Evolutionary conservation across 306 rosid genomes (phyloP), one percentile per base, ranked within the genome.

Genomic region (Adenanthera pavonina): DNA sequence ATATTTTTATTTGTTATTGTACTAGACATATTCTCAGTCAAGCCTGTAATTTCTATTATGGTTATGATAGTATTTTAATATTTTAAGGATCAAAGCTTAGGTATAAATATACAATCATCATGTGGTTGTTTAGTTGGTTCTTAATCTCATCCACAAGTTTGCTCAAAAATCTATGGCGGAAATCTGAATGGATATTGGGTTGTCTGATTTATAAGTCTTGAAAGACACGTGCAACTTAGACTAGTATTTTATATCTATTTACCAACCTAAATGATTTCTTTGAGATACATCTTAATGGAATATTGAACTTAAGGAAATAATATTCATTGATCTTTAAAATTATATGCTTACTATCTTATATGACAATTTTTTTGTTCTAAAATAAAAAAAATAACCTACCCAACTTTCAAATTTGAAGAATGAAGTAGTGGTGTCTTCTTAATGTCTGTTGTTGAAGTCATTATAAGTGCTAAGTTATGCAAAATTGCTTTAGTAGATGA

Each of bases 161-260:
- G 0, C 60, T 71, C 35, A 56, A 33, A 20, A 51, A 74, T 65
- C 49, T 74, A 25, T 25, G 30, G 30, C 30, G 30, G 30, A 25
- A 25, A 25, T 25, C 30, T 25, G 30, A 25, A 25, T 59, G 16
- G 54, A 52, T n/a, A 67, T 73, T 66, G 17, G 61, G 74, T 59
- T 70, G 75, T 72, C 74, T 85, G 76, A 53, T 38, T 54, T 40
- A 51, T 3, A 36, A 60, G 71, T 40, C 65, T 72, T 44, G 6
- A 11, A 15, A 17, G 52, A 15, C 19, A 41, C 8, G 3, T 41
- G 46, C 46, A 41, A 41, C 46, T 41, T 4, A 41, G 61, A 54
- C n/a, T 17, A 10, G 43, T 62, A 12, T 34, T n/a, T 62, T 30
- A 62, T 41, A 34, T 62, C 69, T 34, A 62, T 62, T 62, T 17